Evolutionary conservation across 495 filamentous ascomycete genomes (phyloP), one percentile per base, ranked within the genome.

Genomic region (Parathielavia hyrcaniae): DNA sequence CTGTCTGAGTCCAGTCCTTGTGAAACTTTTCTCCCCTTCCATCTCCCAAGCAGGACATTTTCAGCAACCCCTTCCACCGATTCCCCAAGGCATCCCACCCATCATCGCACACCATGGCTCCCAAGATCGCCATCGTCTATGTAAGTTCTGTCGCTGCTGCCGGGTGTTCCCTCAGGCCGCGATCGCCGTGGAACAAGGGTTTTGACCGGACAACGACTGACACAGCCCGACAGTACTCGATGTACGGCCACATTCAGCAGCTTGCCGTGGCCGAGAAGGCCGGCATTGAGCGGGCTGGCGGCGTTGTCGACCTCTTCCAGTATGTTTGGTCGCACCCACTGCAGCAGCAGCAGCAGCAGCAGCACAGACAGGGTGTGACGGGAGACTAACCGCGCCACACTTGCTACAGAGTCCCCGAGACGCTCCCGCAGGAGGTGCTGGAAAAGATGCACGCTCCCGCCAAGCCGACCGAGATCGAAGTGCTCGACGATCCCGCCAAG

Each of bases 81-180:
- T 22, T n/a, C 5, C 46, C 30, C 53, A 43, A 26, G 6, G 3
- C 26, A 5, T 32, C 48, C 41, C 3, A 47, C 49, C 2, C 49
- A 43, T 17, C 2, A 40, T 50, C 36, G 48, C 5, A 68, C 79
- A 81, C 60, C 67, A 96, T 95, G 90, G 90, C 90, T 78, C 89
- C 90, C 73, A 92, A 89, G 77, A 79, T 96, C 67, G 91, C 91
- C 59, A 95, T 96, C 71, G 81, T 96, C 72, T 91, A 81, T 66
- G 88, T 92, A 83, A 64, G 87, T 83, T 13, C 35, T 39, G 45
- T 53, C 57, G 26, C 44, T 17, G 55, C 2, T 30, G 26, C 26
- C 26, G 26, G 26, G 2, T 17, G 6, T 34, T 11, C 20, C 10
- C 11, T 44, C 12, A 4, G 30, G 17, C 32, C 14, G 9, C n/a